Evolutionary conservation across 768 basidiomycete species (phyloP).

Genomic region (Boletellus sp.): DNA sequence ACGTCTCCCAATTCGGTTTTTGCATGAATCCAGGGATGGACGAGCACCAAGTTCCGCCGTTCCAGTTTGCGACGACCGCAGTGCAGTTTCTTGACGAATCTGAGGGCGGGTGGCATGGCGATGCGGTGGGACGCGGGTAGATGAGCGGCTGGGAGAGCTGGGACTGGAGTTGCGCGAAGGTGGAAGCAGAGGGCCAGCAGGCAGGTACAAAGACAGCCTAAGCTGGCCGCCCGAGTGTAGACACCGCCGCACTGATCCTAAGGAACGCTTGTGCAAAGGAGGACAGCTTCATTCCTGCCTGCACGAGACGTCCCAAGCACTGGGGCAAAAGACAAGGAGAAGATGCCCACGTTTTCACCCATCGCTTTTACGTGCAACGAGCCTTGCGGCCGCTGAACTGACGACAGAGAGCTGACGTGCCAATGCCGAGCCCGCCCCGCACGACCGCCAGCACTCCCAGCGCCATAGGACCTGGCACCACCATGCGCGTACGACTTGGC

Average conservation of each 20-base stretch:
- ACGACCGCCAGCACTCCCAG: too few species aligned
- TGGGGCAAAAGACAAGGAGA: too few species aligned
- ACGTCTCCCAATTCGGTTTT: slow-evolving; percentile 30
- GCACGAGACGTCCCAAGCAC: too few species aligned
- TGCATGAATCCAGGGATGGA: slow-evolving; percentile 41
- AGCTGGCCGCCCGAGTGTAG: background rate
- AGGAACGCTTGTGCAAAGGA: background rate
- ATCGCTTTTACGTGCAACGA: too few species aligned
- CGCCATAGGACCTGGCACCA: too few species aligned
- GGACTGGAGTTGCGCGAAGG: slow-evolving; percentile 11
- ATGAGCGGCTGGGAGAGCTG: slow-evolving; percentile 16
- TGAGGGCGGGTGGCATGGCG: slow-evolving; percentile 10
- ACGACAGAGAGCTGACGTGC: too few species aligned
- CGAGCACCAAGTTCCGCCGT: slow-evolving; percentile 39
- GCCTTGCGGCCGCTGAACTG: too few species aligned
- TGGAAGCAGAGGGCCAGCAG: slow-evolving; percentile 14
- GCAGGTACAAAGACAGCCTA: slow-evolving; percentile 14
- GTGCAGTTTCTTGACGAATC: slow-evolving; percentile 35
- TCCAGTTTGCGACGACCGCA: too few species aligned
- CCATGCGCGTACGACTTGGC: too few species aligned
- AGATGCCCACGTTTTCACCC: too few species aligned
- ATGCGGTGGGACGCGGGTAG: slow-evolving; percentile 19
- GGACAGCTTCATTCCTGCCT: background rate
- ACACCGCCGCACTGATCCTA: background rate
- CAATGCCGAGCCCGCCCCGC: too few species aligned